Evolutionary conservation across 805 yeast genomes (phyloP), one percentile per base, ranked within the genome.

Genomic region (Saccharomycopsis sp.): DNA sequence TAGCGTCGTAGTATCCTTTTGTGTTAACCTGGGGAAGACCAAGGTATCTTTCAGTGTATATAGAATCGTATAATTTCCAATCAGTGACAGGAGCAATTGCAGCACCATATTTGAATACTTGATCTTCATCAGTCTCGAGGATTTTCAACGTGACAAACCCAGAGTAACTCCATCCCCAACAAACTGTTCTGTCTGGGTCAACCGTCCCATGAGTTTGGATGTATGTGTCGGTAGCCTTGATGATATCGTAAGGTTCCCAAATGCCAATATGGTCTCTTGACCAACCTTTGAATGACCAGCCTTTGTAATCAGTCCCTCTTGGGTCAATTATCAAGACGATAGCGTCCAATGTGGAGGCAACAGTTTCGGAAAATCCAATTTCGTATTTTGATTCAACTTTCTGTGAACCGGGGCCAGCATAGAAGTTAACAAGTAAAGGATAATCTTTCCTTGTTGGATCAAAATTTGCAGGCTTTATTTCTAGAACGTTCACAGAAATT

Each of bases 111-210:
- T 76, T 76, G 71, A 93, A 89, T 13, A 79, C 75, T 29, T 75
- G 65, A 14, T 87, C 86, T 2, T 69, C 71, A 62, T 93, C 97
- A 19, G 71, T 70, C 62, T 93, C 97, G 38, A 93, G 66, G 0
- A 95, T 83, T 63, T 89, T 93, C 54, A 93, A 71, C 0, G 98
- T 88, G 71, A 87, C 74, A 59, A 77, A 93, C 0, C 97, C 98
- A 39, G 98, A 98, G 59, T 90, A 93, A 19, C 95, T 85, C 98
- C 98, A 93, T 6, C 98, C 98, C 90, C 97, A 93, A 44, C 90
- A 76, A 0, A 95, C 94, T 9, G 86, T 79, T 49, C 76, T 73
- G 3, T 71, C 65, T 20, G 67, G 61, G 58, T 89, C 85, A 34
- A 93, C 82, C 56, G 81, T 90, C 0, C 43, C 47, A 22, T 59